These are phyloP conservation scores for Russula emetica DNA, from an alignment of 768 basidiomycete species.

Conservation along the genomic window DNA sequence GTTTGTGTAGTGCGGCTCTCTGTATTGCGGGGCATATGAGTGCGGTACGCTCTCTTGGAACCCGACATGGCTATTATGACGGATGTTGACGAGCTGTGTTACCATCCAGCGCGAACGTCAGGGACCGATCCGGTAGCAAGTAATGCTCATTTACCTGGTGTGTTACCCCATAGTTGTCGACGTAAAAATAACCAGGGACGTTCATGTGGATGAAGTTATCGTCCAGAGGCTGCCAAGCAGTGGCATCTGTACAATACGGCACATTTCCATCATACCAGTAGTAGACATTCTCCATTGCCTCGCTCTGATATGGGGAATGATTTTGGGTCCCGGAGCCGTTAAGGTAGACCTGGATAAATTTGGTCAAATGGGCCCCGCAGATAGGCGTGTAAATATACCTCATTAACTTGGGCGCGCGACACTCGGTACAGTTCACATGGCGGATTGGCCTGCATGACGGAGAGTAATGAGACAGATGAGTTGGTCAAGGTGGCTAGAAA, in stretches of 20 bases:
- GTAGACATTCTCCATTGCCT: conserved; percentile 20
- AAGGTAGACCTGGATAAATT: conserved; percentile 18
- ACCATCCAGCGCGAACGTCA: background rate
- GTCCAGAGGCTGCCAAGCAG: conserved; percentile 15
- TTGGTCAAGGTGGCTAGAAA: background rate
- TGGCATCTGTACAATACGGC: conserved; percentile 19
- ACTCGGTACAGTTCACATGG: background rate
- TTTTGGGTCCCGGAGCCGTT: conserved; percentile 1
- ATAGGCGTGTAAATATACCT: conserved; percentile 12
- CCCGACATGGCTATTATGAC: background rate
- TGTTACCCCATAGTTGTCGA: background rate
- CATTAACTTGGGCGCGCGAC: conserved; percentile 6
- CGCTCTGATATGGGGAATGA: conserved; percentile 5
- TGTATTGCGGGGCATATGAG: conserved; percentile 6
- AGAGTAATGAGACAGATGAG: conserved; percentile 1
- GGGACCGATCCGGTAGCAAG: background rate
- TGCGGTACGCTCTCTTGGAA: background rate
- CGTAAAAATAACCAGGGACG: conserved; percentile 1
- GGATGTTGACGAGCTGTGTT: conserved; percentile 7
- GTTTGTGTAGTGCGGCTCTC: background rate
- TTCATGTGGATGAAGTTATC: conserved; percentile 14
- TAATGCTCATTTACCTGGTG: conserved; percentile 6
- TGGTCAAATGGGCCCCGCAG: conserved; percentile 18
- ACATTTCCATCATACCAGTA: conserved; percentile 24
- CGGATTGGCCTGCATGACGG: conserved; percentile 10